These are phyloP conservation scores for Trichosphaerium sp. DNA, from an alignment of 78 protist genomes.

Conservation along the genomic window DNA sequence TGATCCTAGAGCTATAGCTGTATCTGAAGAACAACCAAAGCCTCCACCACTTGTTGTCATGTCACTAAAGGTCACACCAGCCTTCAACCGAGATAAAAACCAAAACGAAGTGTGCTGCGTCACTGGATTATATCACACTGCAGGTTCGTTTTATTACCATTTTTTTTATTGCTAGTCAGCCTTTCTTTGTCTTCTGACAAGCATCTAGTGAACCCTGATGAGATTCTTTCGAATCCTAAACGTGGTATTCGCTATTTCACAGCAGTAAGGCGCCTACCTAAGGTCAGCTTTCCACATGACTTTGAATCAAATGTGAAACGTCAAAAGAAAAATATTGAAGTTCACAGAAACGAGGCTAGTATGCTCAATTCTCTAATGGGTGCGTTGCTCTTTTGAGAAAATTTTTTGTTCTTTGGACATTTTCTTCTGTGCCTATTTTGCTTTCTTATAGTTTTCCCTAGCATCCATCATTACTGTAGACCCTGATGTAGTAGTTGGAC, in stretches of 20 bases:
- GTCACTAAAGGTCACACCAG: conserved; percentile 20
- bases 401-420: neutral
- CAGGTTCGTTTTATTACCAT: conserved; percentile 8
- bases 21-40: neutral
- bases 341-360: conserved; percentile 13
- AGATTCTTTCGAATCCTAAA: conserved; percentile 3
- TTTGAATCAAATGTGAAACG: neutral
- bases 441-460: conserved; percentile 24
- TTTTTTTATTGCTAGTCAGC: conserved; percentile 3
- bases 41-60: conserved; percentile 58
- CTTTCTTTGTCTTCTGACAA: neutral
- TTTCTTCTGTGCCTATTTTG: conserved; percentile 13
- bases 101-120: conserved; percentile 3
- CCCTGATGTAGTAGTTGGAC: conserved; percentile 77
- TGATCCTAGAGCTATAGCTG: conserved; percentile 4
- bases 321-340: neutral
- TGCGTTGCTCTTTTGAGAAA: conserved; percentile 1
- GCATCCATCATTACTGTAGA: conserved; percentile 43
- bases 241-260: neutral
- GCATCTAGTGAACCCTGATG: conserved; percentile 5
- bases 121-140: neutral
- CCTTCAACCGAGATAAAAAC: neutral
- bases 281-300: too few relatives aligned
- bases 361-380: neutral
- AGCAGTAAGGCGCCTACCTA: neutral